Evolutionary conservation across 2,329 filamentous ascomycete species (phyloP), one percentile per base, ranked within the genome.

Genomic region (Colletotrichum cereale): DNA sequence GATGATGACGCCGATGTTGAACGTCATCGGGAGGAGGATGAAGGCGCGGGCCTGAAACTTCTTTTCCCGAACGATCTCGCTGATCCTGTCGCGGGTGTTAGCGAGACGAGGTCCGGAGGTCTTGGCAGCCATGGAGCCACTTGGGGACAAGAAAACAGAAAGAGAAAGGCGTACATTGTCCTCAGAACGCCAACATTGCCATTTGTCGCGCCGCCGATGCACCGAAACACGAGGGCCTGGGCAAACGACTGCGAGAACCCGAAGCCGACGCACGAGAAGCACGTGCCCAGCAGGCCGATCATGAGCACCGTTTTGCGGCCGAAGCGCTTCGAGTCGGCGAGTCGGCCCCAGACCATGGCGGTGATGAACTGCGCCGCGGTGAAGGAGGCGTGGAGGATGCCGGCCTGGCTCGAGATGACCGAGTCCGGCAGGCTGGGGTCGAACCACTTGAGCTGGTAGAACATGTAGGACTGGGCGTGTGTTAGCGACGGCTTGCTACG

Each of bases 361-460:
- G 94, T 97, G 29, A 93, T 78, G 77, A 96, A 96, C 79, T 97
- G 94, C 0, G 92, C 91, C 0, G 91, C 92, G 0, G 93, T 95
- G 78, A 97, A 97, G 48, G 90, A 91, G 16, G 92, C 93, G 58
- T 93, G 90, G 31, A 97, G 84, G 2, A 97, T 83, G 48, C 94
- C 94, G 1, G 93, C 92, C 79, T 96, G 94, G 26, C 87, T 86
- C 0, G 94, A 89, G 74, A 97, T 95, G 2, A 88, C 90, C 31
- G 93, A 86, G 75, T 87, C 84, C 0, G 88, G 81, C 18, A 89
- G 82, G 12, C 76, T 80, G 0, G 85, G 82, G 69, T 88, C 83
- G 76, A 97, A 96, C 70, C 91, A 96, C 75, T 90, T 90, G n/a
- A 97, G 88, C 80, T 96, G 93, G 80, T 96, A 97, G 82, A 94